Conservation (phyloP, 2,329 filamentous ascomycete species). For the Colletotrichum acutatum region DNA sequence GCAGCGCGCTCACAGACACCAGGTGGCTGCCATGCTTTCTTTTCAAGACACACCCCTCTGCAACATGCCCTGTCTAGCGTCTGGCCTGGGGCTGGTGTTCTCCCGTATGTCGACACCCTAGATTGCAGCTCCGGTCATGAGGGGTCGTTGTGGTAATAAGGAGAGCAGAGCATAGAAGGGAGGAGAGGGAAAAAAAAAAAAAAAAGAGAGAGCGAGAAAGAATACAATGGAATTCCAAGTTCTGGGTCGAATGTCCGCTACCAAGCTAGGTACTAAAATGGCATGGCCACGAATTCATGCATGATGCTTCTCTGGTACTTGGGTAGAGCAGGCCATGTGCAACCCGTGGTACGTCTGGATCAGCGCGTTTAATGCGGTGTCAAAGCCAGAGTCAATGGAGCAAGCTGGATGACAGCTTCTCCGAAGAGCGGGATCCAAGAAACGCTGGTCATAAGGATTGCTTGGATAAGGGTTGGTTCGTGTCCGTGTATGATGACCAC, state of each 20-base stretch:
- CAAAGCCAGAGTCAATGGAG: slow-evolving; percentile 22
- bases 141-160: slow-evolving; percentile 13
- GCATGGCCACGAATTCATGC: slow-evolving; percentile 59
- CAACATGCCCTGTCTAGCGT: slow-evolving; percentile 20
- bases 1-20: slow-evolving; percentile 30
- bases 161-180: neutral
- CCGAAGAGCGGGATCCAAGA: slow-evolving; percentile 21
- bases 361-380: slow-evolving; percentile 41
- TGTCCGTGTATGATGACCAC: slow-evolving; percentile 27
- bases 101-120: slow-evolving; percentile 29
- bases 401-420: slow-evolving; percentile 24
- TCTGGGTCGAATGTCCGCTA: slow-evolving; percentile 45
- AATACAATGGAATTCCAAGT: slow-evolving; percentile 41
- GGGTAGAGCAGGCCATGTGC: slow-evolving; percentile 44
- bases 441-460: slow-evolving; percentile 11
- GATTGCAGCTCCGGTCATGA: slow-evolving; percentile 15
- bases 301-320: slow-evolving; percentile 42
- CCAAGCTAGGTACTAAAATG: slow-evolving; percentile 48
- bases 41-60: slow-evolving; percentile 25
- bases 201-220: slow-evolving; percentile 17
- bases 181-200: too few species aligned
- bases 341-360: slow-evolving; percentile 41
- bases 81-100: slow-evolving; percentile 30
- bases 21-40: slow-evolving; percentile 35
- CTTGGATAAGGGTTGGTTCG: slow-evolving; percentile 19